Conservation (phyloP, 768 basidiomycete species). For the Boletus reticulatus region DNA sequence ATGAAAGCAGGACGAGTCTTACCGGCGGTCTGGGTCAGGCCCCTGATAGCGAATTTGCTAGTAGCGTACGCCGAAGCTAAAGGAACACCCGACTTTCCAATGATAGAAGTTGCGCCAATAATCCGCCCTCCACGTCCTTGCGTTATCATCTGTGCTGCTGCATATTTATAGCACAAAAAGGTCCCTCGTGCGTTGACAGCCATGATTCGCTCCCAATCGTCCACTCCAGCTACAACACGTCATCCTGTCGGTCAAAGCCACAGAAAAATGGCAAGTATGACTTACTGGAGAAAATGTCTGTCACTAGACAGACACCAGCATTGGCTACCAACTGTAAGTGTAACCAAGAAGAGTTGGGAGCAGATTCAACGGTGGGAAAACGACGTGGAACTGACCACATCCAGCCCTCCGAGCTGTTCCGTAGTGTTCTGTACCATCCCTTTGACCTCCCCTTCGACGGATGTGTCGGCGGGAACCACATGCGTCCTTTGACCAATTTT, state of each 20-base stretch:
- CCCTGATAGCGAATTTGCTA: slow-evolving; percentile 37
- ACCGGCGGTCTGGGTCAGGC: slow-evolving; percentile 39
- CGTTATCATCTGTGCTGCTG: slow-evolving; percentile 37
- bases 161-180: slow-evolving; percentile 41
- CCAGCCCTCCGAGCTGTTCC: slow-evolving; percentile 39
- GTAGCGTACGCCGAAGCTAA: slow-evolving; percentile 12
- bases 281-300: not conserved
- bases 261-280: not conserved
- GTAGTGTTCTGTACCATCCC: slow-evolving; percentile 33
- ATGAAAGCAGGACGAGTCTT: not conserved
- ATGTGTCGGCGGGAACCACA: slow-evolving; percentile 35
- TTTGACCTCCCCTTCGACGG: slow-evolving; percentile 40
- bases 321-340: slow-evolving; percentile 15
- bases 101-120: slow-evolving; percentile 28
- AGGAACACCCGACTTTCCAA: slow-evolving; percentile 28
- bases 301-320: not conserved
- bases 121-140: slow-evolving; percentile 40
- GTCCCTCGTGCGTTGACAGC: slow-evolving; percentile 36
- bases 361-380: not conserved
- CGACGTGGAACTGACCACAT: slow-evolving; percentile 38
- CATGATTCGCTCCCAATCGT: slow-evolving; percentile 40
- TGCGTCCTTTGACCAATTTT: slow-evolving; percentile 24
- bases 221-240: slow-evolving; percentile 28
- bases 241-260: too few relatives aligned
- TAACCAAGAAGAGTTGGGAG: not conserved